These are phyloP conservation scores for Climacium dendroides DNA, from an alignment of 225 moss, liverwort and hornwort genomes.

Conservation along the genomic window DNA sequence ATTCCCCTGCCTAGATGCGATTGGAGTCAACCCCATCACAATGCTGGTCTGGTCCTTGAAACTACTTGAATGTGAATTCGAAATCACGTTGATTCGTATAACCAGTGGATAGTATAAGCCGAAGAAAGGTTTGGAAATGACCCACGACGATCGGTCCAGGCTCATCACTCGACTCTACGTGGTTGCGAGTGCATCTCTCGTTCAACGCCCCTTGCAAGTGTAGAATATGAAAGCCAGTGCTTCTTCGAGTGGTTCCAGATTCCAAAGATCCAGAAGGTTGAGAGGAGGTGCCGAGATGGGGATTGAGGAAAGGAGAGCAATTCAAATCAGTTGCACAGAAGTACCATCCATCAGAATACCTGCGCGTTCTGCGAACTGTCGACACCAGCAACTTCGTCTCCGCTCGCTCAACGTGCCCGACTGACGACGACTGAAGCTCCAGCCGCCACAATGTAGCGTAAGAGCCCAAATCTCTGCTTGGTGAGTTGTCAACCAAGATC, in stretches of 20 bases:
- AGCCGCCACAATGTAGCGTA: not conserved
- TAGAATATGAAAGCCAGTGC: not conserved
- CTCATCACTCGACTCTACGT: not conserved
- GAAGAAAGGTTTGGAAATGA: not conserved
- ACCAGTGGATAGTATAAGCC: not conserved
- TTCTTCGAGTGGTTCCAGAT: not conserved
- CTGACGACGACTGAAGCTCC: not conserved
- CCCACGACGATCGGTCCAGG: not conserved
- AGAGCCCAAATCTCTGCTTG: not conserved
- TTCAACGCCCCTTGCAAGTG: not conserved
- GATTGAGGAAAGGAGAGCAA: not conserved
- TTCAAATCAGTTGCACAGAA: not conserved
- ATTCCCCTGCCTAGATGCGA: not conserved
- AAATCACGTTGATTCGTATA: not conserved
- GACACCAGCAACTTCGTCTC: not conserved
- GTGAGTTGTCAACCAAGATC: not conserved
- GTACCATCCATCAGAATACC: not conserved
- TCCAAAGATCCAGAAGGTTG: not conserved
- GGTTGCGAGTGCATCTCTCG: not conserved
- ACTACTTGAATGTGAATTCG: not conserved
- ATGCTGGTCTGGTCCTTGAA: not conserved
- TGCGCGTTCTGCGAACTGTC: not conserved
- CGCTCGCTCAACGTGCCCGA: not conserved
- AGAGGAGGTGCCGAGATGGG: not conserved
- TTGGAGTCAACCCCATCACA: not conserved